A percentile compares a stretch with the other conserved stretches of the same genome.
These are phyloP conservation scores for Umbelopsis sp. DNA, from an alignment of 192 early-diverging fungal genomes.

Conservation along the genomic window DNA sequence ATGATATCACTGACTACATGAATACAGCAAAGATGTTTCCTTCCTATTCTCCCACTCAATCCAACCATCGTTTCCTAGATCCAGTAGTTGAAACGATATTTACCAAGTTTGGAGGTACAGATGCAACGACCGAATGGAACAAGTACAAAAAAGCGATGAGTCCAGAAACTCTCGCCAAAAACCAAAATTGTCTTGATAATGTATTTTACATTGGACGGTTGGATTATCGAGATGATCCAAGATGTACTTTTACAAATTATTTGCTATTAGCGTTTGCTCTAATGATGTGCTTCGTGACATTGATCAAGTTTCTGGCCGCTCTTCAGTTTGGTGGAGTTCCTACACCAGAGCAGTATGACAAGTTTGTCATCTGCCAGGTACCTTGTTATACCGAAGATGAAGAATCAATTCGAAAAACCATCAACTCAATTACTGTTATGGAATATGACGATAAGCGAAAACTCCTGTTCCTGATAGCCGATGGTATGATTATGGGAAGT, in stretches of 20 bases:
- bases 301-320: slow-evolving; percentile 77
- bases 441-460: slow-evolving; percentile 85
- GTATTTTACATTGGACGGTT: slow-evolving; percentile 82
- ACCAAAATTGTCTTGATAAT: slow-evolving; percentile 74
- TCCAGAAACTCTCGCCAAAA: slow-evolving; percentile 29
- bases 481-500: slow-evolving; percentile 81
- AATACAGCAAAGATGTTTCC: slow-evolving; percentile 45
- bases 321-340: slow-evolving; percentile 68
- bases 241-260: slow-evolving; percentile 85
- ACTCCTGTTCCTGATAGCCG: slow-evolving; percentile 73
- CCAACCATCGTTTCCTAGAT: slow-evolving; percentile 61
- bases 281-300: slow-evolving; percentile 74
- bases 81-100: slow-evolving; percentile 60
- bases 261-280: slow-evolving; percentile 76
- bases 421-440: slow-evolving; percentile 70
- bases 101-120: slow-evolving; percentile 56
- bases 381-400: slow-evolving; percentile 88
- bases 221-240: slow-evolving; percentile 77
- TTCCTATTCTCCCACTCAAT: slow-evolving; percentile 31
- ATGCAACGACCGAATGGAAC: slow-evolving; percentile 58
- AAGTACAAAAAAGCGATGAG: slow-evolving; percentile 39
- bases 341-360: slow-evolving; percentile 69
- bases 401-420: slow-evolving; percentile 70
- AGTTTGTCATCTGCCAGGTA: slow-evolving; percentile 79
- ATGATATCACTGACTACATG: slow-evolving; percentile 68